Percentiles rank a stretch among this genome's conserved stretches.
Evolutionary conservation across 768 basidiomycete genomes (phyloP).

Genomic region (Leccinum subgranulosum): DNA sequence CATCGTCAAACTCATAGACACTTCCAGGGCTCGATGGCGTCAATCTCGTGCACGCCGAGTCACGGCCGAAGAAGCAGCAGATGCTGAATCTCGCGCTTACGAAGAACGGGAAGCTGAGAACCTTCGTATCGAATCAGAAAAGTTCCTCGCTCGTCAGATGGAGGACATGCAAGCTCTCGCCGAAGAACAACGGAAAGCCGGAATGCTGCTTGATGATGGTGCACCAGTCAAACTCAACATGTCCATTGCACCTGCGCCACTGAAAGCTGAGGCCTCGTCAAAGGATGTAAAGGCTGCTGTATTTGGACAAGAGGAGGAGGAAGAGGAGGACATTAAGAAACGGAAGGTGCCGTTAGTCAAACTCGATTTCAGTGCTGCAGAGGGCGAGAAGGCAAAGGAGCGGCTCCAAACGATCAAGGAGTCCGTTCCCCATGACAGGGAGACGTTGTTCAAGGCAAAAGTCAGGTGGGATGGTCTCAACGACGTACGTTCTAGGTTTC

Average conservation of each 20-base stretch:
- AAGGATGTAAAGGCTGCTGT: slow-evolving; percentile 55
- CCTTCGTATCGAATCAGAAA: slow-evolving; percentile 86
- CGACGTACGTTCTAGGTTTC: slow-evolving; percentile 55
- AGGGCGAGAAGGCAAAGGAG: slow-evolving; percentile 77
- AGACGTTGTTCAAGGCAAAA: slow-evolving; percentile 76
- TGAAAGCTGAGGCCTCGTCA: slow-evolving; percentile 43
- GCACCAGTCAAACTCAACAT: slow-evolving; percentile 87
- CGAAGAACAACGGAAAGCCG: slow-evolving; percentile 87
- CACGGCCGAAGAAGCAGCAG: slow-evolving; percentile 75
- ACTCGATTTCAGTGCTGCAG: slow-evolving; percentile 84
- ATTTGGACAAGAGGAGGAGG: slow-evolving; percentile 83
- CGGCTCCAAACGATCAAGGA: slow-evolving; percentile 73
- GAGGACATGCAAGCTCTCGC: slow-evolving; percentile 92
- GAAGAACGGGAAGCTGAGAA: slow-evolving; percentile 88
- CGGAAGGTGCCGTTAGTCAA: slow-evolving; percentile 85
- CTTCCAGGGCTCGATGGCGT: slow-evolving; percentile 78
- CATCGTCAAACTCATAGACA: not conserved
- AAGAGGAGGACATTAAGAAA: slow-evolving; percentile 76
- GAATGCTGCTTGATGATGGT: slow-evolving; percentile 86
- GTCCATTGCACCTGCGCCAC: slow-evolving; percentile 51
- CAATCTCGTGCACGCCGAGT: slow-evolving; percentile 67
- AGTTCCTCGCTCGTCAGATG: slow-evolving; percentile 91
- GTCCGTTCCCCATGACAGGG: slow-evolving; percentile 74
- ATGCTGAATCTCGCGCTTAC: slow-evolving; percentile 74
- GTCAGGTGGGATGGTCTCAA: slow-evolving; percentile 90